A percentile compares a stretch with the other conserved stretches of the same genome.
Conservation (phyloP, 768 basidiomycete genomes). For the Auricularia auricula-judae region DNA sequence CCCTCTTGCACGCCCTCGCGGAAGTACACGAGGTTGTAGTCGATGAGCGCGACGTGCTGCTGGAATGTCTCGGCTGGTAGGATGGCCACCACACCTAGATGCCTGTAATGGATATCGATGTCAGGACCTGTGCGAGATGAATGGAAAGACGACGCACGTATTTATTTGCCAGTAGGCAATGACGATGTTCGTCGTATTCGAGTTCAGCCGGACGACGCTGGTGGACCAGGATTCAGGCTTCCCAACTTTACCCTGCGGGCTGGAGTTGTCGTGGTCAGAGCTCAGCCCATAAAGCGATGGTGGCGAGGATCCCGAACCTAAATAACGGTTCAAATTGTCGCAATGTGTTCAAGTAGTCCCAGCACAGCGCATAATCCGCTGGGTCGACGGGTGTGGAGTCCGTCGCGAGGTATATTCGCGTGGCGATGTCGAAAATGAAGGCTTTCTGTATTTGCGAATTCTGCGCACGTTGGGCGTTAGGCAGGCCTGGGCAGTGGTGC, state of each 20-base stretch:
- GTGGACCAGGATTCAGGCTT: neutral
- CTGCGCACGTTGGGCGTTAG: slow-evolving; percentile 25
- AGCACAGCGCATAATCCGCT: slow-evolving; percentile 79
- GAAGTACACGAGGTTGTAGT: slow-evolving; percentile 1
- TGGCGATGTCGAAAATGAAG: slow-evolving; percentile 80
- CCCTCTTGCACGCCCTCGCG: neutral
- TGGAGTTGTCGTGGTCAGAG: neutral
- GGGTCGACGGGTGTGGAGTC: slow-evolving; percentile 87
- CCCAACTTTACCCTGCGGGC: neutral
- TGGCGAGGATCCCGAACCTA: slow-evolving; percentile 36
- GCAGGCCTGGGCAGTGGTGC: neutral
- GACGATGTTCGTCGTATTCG: slow-evolving; percentile 1
- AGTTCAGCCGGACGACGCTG: neutral
- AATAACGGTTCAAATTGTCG: slow-evolving; percentile 80
- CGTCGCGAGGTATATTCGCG: slow-evolving; percentile 84
- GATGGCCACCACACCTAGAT: neutral
- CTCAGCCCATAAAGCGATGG: too few species aligned
- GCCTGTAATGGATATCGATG: neutral
- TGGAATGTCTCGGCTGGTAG: neutral
- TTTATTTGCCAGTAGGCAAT: slow-evolving; percentile 2
- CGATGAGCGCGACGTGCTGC: neutral
- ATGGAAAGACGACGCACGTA: neutral
- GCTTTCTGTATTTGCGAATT: slow-evolving; percentile 90
- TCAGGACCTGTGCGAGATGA: neutral
- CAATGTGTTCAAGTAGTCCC: slow-evolving; percentile 82